phyloP scores from a whole-genome alignment of 306 rosid genomes.

The Sechiopsis laciniata region DNA sequence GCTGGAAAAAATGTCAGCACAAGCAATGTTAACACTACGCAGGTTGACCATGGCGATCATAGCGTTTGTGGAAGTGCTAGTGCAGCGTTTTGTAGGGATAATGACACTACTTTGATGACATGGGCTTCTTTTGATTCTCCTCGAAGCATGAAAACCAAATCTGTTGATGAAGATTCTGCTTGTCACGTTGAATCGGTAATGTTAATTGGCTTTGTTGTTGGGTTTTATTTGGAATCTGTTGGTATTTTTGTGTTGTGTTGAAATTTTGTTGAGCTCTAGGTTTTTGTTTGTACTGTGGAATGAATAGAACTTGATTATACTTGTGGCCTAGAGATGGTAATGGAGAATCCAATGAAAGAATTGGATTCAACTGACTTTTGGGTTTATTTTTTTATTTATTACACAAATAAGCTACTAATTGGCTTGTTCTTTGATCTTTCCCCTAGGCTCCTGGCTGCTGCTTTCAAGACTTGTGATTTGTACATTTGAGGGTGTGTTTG shows the following conservation, averaged over 20 bases:
- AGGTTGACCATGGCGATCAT: slow-evolving; percentile 28
- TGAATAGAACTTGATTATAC: background rate
- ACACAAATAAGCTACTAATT: background rate
- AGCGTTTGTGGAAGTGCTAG: slow-evolving; percentile 36
- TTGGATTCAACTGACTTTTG: background rate
- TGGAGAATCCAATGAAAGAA: background rate
- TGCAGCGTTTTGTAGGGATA: slow-evolving; percentile 32
- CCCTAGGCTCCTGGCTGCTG: background rate
- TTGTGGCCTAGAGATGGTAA: background rate
- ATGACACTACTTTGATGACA: slow-evolving; percentile 40
- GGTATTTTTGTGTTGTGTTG: background rate
- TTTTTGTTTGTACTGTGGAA: background rate
- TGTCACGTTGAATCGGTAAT: slow-evolving; percentile 39
- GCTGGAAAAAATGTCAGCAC: slow-evolving; percentile 24
- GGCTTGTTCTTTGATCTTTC: background rate
- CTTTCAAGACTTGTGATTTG: background rate
- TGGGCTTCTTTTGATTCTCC: slow-evolving; percentile 50
- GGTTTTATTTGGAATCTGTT: background rate
- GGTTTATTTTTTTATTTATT: background rate
- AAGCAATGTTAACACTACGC: slow-evolving; percentile 14
- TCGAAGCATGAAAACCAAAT: slow-evolving; percentile 36
- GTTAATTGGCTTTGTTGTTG: background rate
- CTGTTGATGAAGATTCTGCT: slow-evolving; percentile 42
- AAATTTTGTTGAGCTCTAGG: background rate
- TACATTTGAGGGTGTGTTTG: background rate